phyloP scores from a whole-genome alignment of 2,329 filamentous ascomycete genomes.

The Raffaelea deltoideospora region DNA sequence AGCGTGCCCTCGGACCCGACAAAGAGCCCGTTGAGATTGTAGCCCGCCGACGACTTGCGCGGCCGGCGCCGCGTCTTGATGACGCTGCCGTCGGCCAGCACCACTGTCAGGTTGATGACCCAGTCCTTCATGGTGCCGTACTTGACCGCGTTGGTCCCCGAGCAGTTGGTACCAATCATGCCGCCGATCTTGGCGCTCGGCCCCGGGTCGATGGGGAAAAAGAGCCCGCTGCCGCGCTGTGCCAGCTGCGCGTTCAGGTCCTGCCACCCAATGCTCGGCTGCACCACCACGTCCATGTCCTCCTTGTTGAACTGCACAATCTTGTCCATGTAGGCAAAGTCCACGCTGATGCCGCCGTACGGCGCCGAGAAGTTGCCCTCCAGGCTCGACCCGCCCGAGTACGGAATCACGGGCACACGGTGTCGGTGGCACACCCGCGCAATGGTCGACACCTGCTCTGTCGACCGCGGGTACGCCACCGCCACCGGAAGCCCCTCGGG shows the following conservation, averaged over 20 bases:
- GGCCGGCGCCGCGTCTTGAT: conserved; percentile 70
- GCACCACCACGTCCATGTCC: conserved; percentile 86
- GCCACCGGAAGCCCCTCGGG: conserved; percentile 45
- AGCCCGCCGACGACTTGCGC: conserved; percentile 67
- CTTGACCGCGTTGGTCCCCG: conserved; percentile 63
- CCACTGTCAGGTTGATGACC: conserved; percentile 71
- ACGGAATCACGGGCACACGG: conserved; percentile 71
- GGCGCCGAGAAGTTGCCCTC: conserved; percentile 86
- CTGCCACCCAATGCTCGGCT: conserved; percentile 88
- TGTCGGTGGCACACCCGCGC: conserved; percentile 61
- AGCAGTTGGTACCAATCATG: conserved; percentile 69
- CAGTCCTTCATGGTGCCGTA: conserved; percentile 84
- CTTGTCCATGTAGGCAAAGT: conserved; percentile 77
- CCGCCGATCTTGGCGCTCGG: conserved; percentile 62
- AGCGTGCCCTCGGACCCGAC: conserved; percentile 71
- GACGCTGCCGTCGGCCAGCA: conserved; percentile 61
- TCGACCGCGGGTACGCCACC: conserved; percentile 47
- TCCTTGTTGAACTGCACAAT: conserved; percentile 67
- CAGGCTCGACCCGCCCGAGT: conserved; percentile 71
- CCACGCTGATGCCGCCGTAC: conserved; percentile 74
- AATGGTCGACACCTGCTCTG: conserved; percentile 43
- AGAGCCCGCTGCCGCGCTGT: conserved; percentile 59
- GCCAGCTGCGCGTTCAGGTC: conserved; percentile 59
- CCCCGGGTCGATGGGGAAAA: conserved; percentile 79
- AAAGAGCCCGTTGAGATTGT: conserved; percentile 69